These are phyloP conservation scores for Henckelia pumila DNA, from an alignment of 257 asterid species.

Conservation along the genomic window DNA sequence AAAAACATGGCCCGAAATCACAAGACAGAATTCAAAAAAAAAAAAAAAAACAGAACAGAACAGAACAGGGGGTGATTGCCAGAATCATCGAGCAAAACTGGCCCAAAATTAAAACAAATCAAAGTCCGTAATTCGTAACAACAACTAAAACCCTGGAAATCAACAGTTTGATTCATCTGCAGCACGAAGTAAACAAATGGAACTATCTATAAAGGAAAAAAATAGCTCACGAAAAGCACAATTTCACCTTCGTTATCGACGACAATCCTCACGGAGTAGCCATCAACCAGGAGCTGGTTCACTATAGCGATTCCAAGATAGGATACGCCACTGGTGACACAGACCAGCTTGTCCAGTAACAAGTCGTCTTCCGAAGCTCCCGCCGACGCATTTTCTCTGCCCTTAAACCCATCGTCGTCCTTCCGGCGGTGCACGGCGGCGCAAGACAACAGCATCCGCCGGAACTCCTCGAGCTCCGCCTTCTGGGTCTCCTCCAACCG, in stretches of 20 bases:
- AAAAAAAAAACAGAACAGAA: no score
- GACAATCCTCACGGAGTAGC: slow-evolving; percentile 82
- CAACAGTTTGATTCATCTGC: background rate
- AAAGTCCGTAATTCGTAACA: no score
- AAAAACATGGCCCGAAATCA: background rate
- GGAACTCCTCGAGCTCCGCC: slow-evolving; percentile 72
- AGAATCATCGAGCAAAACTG: background rate
- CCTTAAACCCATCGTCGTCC: slow-evolving; percentile 37
- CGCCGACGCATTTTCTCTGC: slow-evolving; percentile 1
- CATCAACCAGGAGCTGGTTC: slow-evolving; percentile 74
- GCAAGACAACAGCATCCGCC: slow-evolving; percentile 68
- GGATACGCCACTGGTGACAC: slow-evolving; percentile 95
- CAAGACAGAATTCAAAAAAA: background rate
- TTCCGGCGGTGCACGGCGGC: slow-evolving; percentile 62
- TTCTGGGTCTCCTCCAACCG: slow-evolving; percentile 49
- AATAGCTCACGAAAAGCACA: background rate
- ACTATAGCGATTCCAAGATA: slow-evolving; percentile 77
- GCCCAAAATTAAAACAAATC: background rate
- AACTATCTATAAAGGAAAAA: background rate
- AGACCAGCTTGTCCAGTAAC: slow-evolving; percentile 46
- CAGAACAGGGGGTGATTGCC: background rate
- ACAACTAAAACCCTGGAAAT: background rate
- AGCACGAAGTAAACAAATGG: background rate
- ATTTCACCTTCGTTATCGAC: slow-evolving; percentile 69
- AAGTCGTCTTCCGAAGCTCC: slow-evolving; percentile 34